Evolutionary conservation across 2,329 filamentous ascomycete species (phyloP), one percentile per base, ranked within the genome.

Genomic region (Diaporthe nobilis): DNA sequence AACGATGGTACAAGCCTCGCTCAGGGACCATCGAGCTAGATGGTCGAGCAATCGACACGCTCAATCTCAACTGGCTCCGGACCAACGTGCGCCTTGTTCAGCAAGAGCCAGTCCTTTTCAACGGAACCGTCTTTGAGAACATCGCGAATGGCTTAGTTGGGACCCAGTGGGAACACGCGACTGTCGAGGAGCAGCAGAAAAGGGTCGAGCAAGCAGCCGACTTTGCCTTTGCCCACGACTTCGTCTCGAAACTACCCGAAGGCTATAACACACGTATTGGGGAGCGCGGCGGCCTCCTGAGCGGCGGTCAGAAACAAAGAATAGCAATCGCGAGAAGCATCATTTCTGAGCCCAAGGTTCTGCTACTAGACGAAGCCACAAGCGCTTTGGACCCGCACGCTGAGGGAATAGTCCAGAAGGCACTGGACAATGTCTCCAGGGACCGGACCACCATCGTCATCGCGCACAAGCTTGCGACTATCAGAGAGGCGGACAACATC

Each of bases 251-350:
- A 12, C 85, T 94, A 4, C 92, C 93, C 1, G 84, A 88, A 57
- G 87, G 91, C 0, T 75, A 96, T 80, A 88, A 92, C 1, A 95
- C 94, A 0, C 83, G 89, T 3, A 94, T 97, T 2, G 81, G 90
- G 0, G 76, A 92, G 78, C 86, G 88, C 12, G 92, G 90, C 1
- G 88, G 89, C 44, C 89, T 90, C 74, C 83, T 93, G 20, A 85
- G 91, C 0, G 82, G 82, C 2, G 95, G 95, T 0, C 95, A 98
- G 82, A 90, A 94, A 22, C 95, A 97, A 82, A 90, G 95, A 8
- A 89, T 97, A 37, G 93, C 73, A 8, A 74, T 77, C 4, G 76
- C 76, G 9, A 60, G 76, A 25, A 71, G 68, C 8, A 47, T 77
- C 7, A 51, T 75, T 10, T 63, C 68, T 2, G 31, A 73, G 25